Conservation (phyloP, 192 early-diverging fungal genomes). For the Coemansia sp. region DNA sequence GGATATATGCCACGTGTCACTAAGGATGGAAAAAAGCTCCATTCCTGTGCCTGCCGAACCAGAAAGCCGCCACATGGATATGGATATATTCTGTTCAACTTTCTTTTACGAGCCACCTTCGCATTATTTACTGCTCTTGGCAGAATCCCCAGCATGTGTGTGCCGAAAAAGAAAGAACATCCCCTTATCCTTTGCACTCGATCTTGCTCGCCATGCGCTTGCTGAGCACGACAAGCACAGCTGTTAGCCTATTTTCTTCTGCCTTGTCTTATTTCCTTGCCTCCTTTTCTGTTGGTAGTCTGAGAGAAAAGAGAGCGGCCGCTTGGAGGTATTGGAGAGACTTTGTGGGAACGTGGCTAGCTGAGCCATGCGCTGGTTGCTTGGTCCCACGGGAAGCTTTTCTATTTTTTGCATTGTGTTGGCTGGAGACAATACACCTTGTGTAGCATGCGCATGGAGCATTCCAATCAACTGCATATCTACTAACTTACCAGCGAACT, state of each 20-base stretch:
- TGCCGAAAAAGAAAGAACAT: background rate
- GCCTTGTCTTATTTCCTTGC: background rate
- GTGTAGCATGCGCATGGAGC: background rate
- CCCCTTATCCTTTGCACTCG: conserved; percentile 6
- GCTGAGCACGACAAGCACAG: too few species aligned
- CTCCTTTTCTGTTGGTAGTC: background rate
- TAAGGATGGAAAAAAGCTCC: background rate
- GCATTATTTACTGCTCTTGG: too few species aligned
- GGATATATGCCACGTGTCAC: background rate
- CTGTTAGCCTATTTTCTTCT: background rate
- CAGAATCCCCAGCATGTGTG: too few species aligned
- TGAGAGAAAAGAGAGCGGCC: background rate
- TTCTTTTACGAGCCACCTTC: background rate
- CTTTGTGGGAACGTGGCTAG: background rate
- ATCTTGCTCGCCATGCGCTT: background rate
- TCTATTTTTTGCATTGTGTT: background rate
- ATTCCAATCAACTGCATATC: background rate
- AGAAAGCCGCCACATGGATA: background rate
- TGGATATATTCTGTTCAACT: background rate
- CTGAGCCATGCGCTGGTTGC: background rate
- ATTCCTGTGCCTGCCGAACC: background rate
- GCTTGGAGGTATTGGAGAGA: background rate
- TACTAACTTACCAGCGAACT: background rate
- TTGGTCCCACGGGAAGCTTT: background rate
- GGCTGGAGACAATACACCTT: too few species aligned